Evolutionary conservation across 2,329 filamentous ascomycete genomes (phyloP), one percentile per base, ranked within the genome.

Genomic region (Nigrograna mackinnonii): DNA sequence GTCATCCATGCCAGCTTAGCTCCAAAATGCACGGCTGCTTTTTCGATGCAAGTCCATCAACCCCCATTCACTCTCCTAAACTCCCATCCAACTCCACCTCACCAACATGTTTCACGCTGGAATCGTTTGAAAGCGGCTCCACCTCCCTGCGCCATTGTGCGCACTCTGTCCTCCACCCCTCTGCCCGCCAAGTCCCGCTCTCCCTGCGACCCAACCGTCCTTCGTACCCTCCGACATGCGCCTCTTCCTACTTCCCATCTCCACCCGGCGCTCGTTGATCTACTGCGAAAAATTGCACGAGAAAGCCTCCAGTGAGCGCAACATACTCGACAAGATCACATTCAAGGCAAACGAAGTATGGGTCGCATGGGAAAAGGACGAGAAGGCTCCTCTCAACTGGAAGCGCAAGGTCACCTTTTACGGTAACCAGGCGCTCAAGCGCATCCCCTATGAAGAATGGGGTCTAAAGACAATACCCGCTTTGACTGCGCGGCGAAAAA

Each of bases 391-490:
- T 4, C 52, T 56, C 32, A 88, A 89, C 40, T 97, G 94, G 94
- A 90, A 96, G 76, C 90, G 87, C 64, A 83, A 83, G 56, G 79
- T 96, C 16, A 92, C 94, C 39, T 78, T 80, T 45, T 95, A 92
- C 68, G 94, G 94, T 42, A 96, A 99, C 71, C 76, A 83, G 36
- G 83, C 89, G 13, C 82, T 99, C 47, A 85, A 89, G 57, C 83
- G 89, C 49, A 95, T 99, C 59, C 89, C 94, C 3, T 96, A 89
- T 67, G 89, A 97, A 71, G 94, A 99, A 85, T 99, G 94, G 94
- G 91, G 89, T 0, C 78, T 99, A 54, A 97, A 97, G 74, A 95
- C 90, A 24, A 85, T 99, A 39, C 94, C 94, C 33, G 86, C 91
- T 17, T 76, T 95, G 55, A 89, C 84, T 31, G 74, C 82, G 43